Conservation (phyloP, 2,329 filamentous ascomycete species). For the Scedosporium apiospermum region DNA sequence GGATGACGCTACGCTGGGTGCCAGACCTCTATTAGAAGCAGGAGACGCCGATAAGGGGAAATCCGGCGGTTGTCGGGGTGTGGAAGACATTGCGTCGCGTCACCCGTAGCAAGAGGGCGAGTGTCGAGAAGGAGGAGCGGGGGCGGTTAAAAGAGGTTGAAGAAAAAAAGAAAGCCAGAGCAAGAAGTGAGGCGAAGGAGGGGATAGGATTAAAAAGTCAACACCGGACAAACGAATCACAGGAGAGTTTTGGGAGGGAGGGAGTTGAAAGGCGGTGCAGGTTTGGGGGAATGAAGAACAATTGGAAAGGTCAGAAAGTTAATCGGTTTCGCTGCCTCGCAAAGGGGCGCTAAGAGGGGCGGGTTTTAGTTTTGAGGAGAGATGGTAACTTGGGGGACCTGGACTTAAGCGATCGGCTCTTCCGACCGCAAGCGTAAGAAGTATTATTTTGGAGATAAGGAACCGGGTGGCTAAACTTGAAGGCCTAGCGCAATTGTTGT, state of each 20-base stretch:
- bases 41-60: neutral
- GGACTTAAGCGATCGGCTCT: neutral
- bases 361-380: neutral
- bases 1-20: conserved; percentile 32
- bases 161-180: neutral
- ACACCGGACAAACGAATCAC: neutral
- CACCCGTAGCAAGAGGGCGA: neutral
- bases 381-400: neutral
- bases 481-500: too few relatives aligned
- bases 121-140: neutral
- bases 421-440: neutral
- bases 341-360: neutral
- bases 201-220: neutral
- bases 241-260: neutral
- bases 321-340: neutral
- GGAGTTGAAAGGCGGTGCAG: neutral
- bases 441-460: neutral
- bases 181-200: neutral
- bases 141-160: neutral
- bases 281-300: neutral
- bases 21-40: neutral
- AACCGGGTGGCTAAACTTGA: neutral
- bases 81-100: neutral
- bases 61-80: neutral
- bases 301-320: neutral